Percentiles rank a stretch among this genome's conserved stretches.
phyloP scores from a whole-genome alignment of 2,329 filamentous ascomycete genomes.

The Sporothrix brasiliensis region DNA sequence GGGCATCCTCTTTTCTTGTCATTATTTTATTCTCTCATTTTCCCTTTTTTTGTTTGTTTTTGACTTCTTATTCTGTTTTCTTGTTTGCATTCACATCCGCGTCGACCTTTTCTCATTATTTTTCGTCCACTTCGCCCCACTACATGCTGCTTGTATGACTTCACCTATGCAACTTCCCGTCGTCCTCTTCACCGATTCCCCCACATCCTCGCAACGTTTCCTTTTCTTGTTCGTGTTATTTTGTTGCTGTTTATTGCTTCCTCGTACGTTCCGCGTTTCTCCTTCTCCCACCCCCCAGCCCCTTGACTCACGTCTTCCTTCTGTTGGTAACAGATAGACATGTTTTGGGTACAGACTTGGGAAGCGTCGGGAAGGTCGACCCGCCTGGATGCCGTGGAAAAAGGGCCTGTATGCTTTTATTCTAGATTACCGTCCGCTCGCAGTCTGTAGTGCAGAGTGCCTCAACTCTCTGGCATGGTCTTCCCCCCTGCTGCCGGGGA shows the following conservation, averaged over 20 bases:
- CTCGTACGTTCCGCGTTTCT: too few relatives aligned
- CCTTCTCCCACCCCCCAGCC: background rate
- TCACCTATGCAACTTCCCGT: background rate
- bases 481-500: too few relatives aligned
- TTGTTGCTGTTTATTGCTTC: too few relatives aligned
- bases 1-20: too few relatives aligned
- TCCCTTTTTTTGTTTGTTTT: background rate
- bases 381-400: too few relatives aligned
- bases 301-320: background rate
- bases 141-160: background rate
- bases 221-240: background rate
- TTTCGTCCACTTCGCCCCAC: background rate
- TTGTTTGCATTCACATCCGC: background rate
- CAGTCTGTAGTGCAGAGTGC: background rate
- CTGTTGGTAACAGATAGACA: slow-evolving; percentile 13
- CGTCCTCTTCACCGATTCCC: background rate
- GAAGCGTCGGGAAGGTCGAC: background rate
- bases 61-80: background rate
- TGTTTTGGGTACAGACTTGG: background rate
- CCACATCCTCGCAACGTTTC: slow-evolving; percentile 3
- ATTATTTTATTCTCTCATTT: background rate
- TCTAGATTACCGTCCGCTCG: background rate
- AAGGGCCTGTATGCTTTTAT: too few relatives aligned
- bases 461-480: too few relatives aligned
- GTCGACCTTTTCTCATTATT: background rate